Conservation (phyloP, 345 rosid species). For the Trapa incisa region DNA sequence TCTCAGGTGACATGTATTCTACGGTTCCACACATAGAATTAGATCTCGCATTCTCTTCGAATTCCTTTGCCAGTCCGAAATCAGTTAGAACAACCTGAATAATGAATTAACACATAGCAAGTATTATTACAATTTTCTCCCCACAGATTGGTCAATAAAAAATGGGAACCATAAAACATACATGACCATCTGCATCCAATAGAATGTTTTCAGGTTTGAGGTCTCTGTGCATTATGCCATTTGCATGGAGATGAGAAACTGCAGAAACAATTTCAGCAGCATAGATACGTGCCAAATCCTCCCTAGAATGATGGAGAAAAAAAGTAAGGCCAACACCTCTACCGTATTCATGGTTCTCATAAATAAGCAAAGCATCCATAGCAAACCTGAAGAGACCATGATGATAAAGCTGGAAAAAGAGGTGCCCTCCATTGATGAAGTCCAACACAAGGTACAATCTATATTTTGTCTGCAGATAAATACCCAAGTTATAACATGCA, state of each 20-base stretch:
- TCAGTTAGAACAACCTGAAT: conserved; percentile 67
- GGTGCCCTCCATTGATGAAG: conserved; percentile 93
- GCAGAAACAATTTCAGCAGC: conserved; percentile 89
- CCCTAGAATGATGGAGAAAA: conserved; percentile 26
- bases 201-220: conserved; percentile 93
- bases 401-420: conserved; percentile 87
- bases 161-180: conserved; percentile 10
- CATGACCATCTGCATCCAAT: conserved; percentile 80
- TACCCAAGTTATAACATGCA: neutral
- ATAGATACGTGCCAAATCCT: conserved; percentile 85
- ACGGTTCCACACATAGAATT: conserved; percentile 89
- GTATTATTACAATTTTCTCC: neutral
- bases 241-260: conserved; percentile 80
- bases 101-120: neutral
- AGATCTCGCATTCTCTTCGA: conserved; percentile 74
- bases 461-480: conserved; percentile 66
- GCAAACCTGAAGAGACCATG: conserved; percentile 93
- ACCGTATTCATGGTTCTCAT: neutral
- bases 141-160: neutral
- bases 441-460: conserved; percentile 79
- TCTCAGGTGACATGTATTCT: conserved; percentile 96
- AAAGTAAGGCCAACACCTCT: neutral
- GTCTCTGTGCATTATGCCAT: conserved; percentile 97
- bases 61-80: conserved; percentile 81
- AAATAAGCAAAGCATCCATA: neutral